Evolutionary conservation across 306 rosid species (phyloP), one percentile per base, ranked within the genome.

Genomic region (Gillenia trifoliata): DNA sequence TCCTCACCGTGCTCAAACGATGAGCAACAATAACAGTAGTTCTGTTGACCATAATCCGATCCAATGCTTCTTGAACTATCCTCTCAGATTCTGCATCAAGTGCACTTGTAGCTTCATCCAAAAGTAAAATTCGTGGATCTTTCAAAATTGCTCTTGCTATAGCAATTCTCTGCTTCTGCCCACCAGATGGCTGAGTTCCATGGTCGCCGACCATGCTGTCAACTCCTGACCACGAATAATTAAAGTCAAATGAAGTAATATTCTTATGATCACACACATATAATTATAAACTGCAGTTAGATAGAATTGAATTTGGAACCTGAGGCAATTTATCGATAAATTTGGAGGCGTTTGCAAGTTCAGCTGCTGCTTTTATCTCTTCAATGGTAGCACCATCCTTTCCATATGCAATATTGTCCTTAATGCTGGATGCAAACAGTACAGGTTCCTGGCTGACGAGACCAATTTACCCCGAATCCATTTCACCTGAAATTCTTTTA

Each of bases 101-200:
- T 36, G 98, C 98, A 80, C 97, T 93, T 38, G 98, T 93, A 66
- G 98, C 98, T 87, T 93, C 98, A 81, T 93, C 98, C 1, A 93
- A 86, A 77, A 93, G 96, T 71, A 93, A 79, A 67, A 90, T 93
- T 71, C 96, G 76, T 0, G 98, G 98, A 68, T 93, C 78, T 83
- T 90, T 93, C 43, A 93, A 77, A 77, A 92, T 92, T 54, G 98
- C 98, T 75, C 98, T 90, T 43, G 98, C 98, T 56, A 92, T 92
- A 31, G 98, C 98, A 63, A 90, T 87, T 67, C 98, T 90, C 67
- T 92, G 98, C 80, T 92, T 92, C 62, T 92, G 98, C 25, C 98
- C 96, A 62, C 98, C 98, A 8, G 98, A 92, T 19, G 90, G 60
- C 81, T 93, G 98, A 68, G 93, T 89, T 76, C 98, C 98, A 40